phyloP scores from a whole-genome alignment of 1,284 basidiomycete species.

The Heliocybe sulcata region DNA sequence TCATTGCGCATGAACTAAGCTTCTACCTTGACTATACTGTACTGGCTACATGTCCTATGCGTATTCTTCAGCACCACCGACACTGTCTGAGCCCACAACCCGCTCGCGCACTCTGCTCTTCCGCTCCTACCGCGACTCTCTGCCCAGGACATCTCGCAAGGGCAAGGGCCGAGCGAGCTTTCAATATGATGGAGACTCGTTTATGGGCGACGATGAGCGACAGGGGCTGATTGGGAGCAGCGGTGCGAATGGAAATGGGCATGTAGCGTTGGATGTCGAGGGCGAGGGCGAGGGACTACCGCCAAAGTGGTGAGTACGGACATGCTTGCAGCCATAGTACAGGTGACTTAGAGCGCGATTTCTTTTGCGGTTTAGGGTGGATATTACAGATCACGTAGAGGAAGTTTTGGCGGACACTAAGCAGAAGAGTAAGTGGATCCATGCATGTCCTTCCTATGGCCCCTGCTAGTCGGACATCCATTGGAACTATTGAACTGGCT shows the following conservation, averaged over 20 bases:
- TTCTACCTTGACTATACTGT: neutral
- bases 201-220: constrained; percentile 51
- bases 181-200: constrained; percentile 26
- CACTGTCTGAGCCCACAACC: constrained; percentile 42
- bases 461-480: neutral
- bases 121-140: constrained; percentile 89
- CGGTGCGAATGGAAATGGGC: constrained; percentile 15
- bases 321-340: neutral
- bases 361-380: constrained; percentile 56
- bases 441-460: constrained; percentile 12
- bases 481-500: neutral
- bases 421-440: constrained; percentile 65
- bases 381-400: constrained; percentile 84
- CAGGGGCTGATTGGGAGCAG: constrained; percentile 53
- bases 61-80: neutral
- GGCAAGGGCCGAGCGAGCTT: constrained; percentile 26
- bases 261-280: constrained; percentile 52
- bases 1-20: no score
- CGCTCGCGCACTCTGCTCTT: constrained; percentile 92
- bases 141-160: constrained; percentile 42
- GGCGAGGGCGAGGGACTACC: constrained; percentile 36
- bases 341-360: no score
- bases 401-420: constrained; percentile 64
- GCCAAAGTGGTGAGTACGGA: constrained; percentile 53
- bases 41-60: neutral